A percentile compares a stretch with the other conserved stretches of the same genome.
Conservation (phyloP, 331 rosid species). For the Rosa hybrid region DNA sequence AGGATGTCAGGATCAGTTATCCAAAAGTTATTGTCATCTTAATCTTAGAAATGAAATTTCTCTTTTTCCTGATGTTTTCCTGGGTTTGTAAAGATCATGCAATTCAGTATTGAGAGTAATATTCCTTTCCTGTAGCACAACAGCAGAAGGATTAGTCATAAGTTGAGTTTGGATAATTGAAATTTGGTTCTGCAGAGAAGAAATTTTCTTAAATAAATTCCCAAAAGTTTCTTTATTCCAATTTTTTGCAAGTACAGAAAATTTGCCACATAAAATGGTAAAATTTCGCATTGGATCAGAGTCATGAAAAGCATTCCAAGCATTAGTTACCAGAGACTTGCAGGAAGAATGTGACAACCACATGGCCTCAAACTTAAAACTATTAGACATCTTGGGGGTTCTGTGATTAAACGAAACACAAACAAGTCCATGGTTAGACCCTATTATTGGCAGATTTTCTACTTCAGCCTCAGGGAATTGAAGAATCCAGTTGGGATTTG, state of each 20-base stretch:
- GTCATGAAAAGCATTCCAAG: neutral
- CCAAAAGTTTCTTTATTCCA: neutral
- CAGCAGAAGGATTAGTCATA: too few relatives aligned
- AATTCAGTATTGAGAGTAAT: too few relatives aligned
- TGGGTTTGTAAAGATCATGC: too few relatives aligned
- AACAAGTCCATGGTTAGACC: too few relatives aligned
- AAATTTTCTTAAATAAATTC: neutral
- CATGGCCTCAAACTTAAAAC: neutral
- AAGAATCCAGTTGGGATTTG: neutral
- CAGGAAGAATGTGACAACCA: neutral
- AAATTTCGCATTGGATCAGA: neutral
- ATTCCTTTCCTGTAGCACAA: too few relatives aligned
- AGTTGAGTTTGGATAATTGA: neutral
- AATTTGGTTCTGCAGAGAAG: neutral
- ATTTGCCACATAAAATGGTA: neutral
- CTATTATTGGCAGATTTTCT: too few relatives aligned
- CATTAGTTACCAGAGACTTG: neutral
- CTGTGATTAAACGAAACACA: too few relatives aligned
- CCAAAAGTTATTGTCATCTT: too few relatives aligned
- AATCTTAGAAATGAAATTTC: too few relatives aligned
- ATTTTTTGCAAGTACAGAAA: neutral
- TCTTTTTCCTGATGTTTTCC: too few relatives aligned
- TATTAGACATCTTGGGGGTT: neutral
- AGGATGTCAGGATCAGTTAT: too few relatives aligned
- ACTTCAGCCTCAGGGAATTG: neutral